Percentiles rank a stretch among this genome's conserved stretches.
Evolutionary conservation across 306 rosid species (phyloP).

Genomic region (Quercus engelmannii): DNA sequence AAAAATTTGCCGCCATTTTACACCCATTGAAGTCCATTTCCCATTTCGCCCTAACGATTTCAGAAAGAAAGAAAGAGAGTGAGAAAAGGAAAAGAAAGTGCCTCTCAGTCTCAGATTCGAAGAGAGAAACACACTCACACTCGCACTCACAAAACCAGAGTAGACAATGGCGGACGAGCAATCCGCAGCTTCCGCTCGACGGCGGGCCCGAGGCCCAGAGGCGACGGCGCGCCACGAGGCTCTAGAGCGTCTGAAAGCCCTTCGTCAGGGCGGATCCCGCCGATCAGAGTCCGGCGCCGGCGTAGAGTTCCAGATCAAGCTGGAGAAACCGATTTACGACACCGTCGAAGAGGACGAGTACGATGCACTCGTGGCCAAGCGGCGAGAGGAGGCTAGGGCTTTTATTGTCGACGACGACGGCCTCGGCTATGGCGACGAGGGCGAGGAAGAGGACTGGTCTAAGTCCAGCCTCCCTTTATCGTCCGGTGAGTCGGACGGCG

Average conservation of each 20-base stretch:
- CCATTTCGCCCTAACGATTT: neutral
- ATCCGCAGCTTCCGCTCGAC: constrained; percentile 31
- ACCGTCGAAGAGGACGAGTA: constrained; percentile 76
- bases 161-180: constrained; percentile 66
- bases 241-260: constrained; percentile 71
- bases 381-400: constrained; percentile 61
- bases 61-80: too few relatives aligned
- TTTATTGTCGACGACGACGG: constrained; percentile 89
- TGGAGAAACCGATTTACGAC: constrained; percentile 77
- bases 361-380: constrained; percentile 74
- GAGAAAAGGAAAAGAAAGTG: too few relatives aligned
- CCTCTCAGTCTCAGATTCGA: neutral
- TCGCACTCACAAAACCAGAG: neutral
- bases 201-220: constrained; percentile 59
- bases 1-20: neutral
- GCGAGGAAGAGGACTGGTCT: constrained; percentile 98
- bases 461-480: constrained; percentile 49
- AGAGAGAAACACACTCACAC: too few relatives aligned
- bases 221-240: constrained; percentile 55
- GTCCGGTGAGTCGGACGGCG: constrained; percentile 72
- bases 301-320: constrained; percentile 52
- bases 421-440: constrained; percentile 80
- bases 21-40: neutral
- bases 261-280: constrained; percentile 47
- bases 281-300: constrained; percentile 51